Base-by-base conservation (phyloP, 1,284 basidiomycete genomes). In the Erythrobasidium hasegawianum region DNA sequence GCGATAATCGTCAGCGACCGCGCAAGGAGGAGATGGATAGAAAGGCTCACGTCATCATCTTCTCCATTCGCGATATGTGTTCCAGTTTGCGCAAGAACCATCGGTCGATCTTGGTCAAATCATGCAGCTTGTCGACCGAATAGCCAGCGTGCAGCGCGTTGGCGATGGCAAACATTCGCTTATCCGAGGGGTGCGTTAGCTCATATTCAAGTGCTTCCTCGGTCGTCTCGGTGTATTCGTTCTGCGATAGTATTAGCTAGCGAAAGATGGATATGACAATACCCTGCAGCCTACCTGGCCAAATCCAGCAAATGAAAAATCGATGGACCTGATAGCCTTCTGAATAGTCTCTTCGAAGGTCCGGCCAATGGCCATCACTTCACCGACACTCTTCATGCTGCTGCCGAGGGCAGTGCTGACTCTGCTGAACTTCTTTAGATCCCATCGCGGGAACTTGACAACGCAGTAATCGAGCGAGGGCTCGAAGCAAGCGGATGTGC, bases 261-360 rank as follows among this genome's bases (percentile, higher is more conserved):
- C n/a, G n/a, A n/a, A n/a, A n/a, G n/a, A n/a, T n/a, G n/a, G n/a
- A n/a, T n/a, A n/a, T n/a, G n/a, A n/a, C n/a, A n/a, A n/a, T n/a
- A n/a, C n/a, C n/a, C n/a, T n/a, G n/a, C n/a, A n/a, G n/a, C n/a
- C n/a, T 50, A 89, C 89, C 83, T 89, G 87, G 7, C 89, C 86
- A 79, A 98, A 98, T 4, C 95, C 95, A 73, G 85, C 80, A 78
- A 97, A 97, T 71, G 87, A 87, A 76, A 95, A 93, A 77, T 98
- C 95, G 75, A 98, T 96, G 16, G 91, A 87, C 43, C 95, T 83
- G 71, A 98, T 97, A 1, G 95, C 95, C 81, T 97, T 97, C 78
- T 98, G 95, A 70, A 97, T 88, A 0, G 91, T 94, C 81, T 98
- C 95, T 78, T 97, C 95, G 74, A 98, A 98, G 10, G 92, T 96